phyloP scores from a whole-genome alignment of 2,329 filamentous ascomycete genomes.

The Erysiphe neolycopersici region DNA sequence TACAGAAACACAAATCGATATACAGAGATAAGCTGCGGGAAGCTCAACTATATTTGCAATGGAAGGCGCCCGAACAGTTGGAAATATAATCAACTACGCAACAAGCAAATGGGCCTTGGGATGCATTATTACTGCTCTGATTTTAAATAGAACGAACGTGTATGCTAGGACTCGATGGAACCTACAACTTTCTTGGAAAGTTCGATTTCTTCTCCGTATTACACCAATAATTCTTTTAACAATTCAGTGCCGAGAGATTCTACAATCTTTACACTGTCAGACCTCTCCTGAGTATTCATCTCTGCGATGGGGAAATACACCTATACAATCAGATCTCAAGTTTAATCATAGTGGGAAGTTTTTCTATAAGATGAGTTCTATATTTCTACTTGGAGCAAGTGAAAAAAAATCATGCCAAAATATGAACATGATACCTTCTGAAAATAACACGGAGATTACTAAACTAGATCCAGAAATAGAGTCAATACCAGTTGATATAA shows the following conservation, averaged over 20 bases:
- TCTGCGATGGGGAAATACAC: slow-evolving; percentile 41
- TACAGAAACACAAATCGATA: neutral
- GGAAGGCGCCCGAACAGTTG: slow-evolving; percentile 40
- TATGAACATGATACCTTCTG: slow-evolving; percentile 40
- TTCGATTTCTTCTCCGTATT: slow-evolving; percentile 42
- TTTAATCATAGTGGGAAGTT: slow-evolving; percentile 42
- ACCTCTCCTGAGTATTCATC: slow-evolving; percentile 47
- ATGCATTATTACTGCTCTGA: slow-evolving; percentile 61
- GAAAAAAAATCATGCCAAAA: slow-evolving; percentile 52
- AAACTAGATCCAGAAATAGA: slow-evolving; percentile 1
- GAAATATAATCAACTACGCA: slow-evolving; percentile 70
- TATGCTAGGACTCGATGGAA: slow-evolving; percentile 72
- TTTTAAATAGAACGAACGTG: slow-evolving; percentile 78
- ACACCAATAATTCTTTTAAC: slow-evolving; percentile 44
- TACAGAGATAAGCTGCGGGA: neutral
- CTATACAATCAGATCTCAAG: slow-evolving; percentile 37
- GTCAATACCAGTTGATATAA: slow-evolving; percentile 4
- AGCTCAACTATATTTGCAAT: slow-evolving; percentile 23
- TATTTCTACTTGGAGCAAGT: slow-evolving; percentile 43
- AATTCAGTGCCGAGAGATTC: slow-evolving; percentile 38
- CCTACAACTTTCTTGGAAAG: slow-evolving; percentile 46
- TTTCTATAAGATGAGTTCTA: slow-evolving; percentile 45
- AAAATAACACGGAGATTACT: slow-evolving; percentile 17
- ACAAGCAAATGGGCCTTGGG: slow-evolving; percentile 80
- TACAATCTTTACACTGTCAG: slow-evolving; percentile 80